A percentile compares a stretch with the other conserved stretches of the same genome.
Evolutionary conservation across 2,329 filamentous ascomycete genomes (phyloP).

Genomic region (Thielaviopsis ethacetica): DNA sequence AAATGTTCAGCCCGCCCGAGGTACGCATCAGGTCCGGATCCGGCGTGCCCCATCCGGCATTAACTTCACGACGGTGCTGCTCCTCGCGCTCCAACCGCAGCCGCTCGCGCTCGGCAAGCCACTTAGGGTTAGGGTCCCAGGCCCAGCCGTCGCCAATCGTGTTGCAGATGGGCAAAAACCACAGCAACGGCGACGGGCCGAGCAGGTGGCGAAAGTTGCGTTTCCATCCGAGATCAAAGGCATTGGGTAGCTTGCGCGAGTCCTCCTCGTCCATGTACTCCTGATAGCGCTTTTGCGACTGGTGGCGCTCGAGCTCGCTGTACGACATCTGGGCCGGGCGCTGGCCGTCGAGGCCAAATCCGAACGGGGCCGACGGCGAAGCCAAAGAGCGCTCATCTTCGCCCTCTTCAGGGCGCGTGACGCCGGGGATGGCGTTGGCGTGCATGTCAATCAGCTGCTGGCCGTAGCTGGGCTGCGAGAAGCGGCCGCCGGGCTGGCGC

Average conservation of each 20-base stretch:
- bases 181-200: constrained; percentile 54
- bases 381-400: constrained; percentile 33
- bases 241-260: constrained; percentile 73
- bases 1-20: constrained; percentile 11
- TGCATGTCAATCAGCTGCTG: constrained; percentile 70
- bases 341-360: constrained; percentile 18
- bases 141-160: constrained; percentile 85
- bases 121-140: constrained; percentile 75
- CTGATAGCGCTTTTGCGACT: constrained; percentile 38
- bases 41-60: constrained; percentile 47
- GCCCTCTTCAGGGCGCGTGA: constrained; percentile 69
- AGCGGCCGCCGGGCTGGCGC: constrained; percentile 33
- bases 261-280: constrained; percentile 83
- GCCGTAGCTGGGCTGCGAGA: constrained; percentile 41
- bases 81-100: constrained; percentile 40
- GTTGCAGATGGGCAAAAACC: constrained; percentile 67
- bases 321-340: constrained; percentile 33
- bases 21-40: constrained; percentile 14
- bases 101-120: constrained; percentile 53
- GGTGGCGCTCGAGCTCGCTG: constrained; percentile 37
- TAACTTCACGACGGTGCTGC: constrained; percentile 46
- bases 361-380: constrained; percentile 10
- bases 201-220: constrained; percentile 71
- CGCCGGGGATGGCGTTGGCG: constrained; percentile 62
- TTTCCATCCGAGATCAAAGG: constrained; percentile 77